Percentiles rank a stretch among this genome's conserved stretches.
Evolutionary conservation across 176 grass and related monocot species (phyloP).

Genomic region (Otatea glauca): DNA sequence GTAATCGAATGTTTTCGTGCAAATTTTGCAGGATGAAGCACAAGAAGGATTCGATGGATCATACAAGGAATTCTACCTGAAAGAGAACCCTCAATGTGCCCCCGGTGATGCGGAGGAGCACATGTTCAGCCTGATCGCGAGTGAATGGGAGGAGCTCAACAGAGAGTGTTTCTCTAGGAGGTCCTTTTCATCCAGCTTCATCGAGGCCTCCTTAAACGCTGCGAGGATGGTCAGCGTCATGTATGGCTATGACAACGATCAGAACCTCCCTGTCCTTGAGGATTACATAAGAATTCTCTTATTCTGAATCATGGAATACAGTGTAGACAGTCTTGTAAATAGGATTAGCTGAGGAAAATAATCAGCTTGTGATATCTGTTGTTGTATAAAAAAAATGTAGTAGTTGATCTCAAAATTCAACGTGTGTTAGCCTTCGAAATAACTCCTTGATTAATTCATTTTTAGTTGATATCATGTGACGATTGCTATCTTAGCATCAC

Average conservation of each 20-base stretch:
- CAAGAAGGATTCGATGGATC: slow-evolving; percentile 74
- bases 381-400: background rate
- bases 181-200: slow-evolving; percentile 33
- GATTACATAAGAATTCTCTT: slow-evolving; percentile 45
- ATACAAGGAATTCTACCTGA: slow-evolving; percentile 54
- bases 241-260: slow-evolving; percentile 54
- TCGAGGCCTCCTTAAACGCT: slow-evolving; percentile 15
- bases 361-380: background rate
- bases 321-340: background rate
- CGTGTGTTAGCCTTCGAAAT: too few species aligned
- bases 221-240: slow-evolving; percentile 69
- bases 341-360: background rate
- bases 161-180: slow-evolving; percentile 48
- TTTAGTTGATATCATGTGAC: too few species aligned
- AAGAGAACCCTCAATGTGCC: slow-evolving; percentile 52
- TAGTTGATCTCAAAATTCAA: background rate
- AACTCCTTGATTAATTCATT: too few species aligned
- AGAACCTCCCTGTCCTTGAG: slow-evolving; percentile 49
- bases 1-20: background rate
- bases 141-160: slow-evolving; percentile 71
- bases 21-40: slow-evolving; percentile 55
- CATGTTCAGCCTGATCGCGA: slow-evolving; percentile 45
- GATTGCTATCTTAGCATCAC: too few species aligned
- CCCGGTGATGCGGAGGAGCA: slow-evolving; percentile 28
- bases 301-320: slow-evolving; percentile 20